Base-by-base conservation (phyloP, 2,329 filamentous ascomycete genomes). In the Pyrenochaeta sp. region DNA sequence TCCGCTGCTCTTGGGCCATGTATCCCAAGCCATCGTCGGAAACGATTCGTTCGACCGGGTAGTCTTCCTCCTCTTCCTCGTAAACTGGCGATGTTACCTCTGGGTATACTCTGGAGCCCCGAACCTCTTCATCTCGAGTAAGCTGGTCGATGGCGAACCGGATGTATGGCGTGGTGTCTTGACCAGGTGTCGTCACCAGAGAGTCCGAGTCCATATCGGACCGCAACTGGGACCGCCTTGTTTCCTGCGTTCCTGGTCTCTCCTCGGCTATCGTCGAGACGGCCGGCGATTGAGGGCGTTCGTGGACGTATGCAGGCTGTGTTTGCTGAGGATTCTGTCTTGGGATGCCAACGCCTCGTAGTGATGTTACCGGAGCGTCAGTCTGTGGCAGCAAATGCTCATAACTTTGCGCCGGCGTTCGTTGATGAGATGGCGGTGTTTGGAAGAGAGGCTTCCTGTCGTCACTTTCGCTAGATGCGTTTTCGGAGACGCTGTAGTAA, bases 111-210 rank as follows among this genome's bases (percentile, higher is more conserved):
- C 81, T 78, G 49, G 82, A 79, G 9, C 83, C 82, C 51, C 80
- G 77, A 5, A 87, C 81, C 55, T 90, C 87, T 51, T 88, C 88
- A 66, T 90, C 86, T 42, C 89, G 83, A 5, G 92, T 96, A 63
- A 98, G 80, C 58, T 94, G 91, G 60, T 96, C 90, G 58, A 98
- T 86, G 35, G 94, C 93, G 73, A 95, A 96, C 60, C 90, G 90
- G 59, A 97, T 91, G 74, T 93, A 96, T 0, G 92, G 92, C 7
- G 87, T 90, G 68, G 96, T 90, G 68, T 97, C 92, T 33, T 92
- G 81, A 9, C 89, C 91, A 0, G 92, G 92, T 0, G 74, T 76
- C 6, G 73, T 75, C 21, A 64, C 64, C 40, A 69, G 64, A n/a
- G 71, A 73, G 31, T 67, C 64, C 18, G 69, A 60, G 50, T 74